These are phyloP conservation scores for Amphibolis antarctica DNA, from an alignment of 106 monocot species.

Conservation along the genomic window DNA sequence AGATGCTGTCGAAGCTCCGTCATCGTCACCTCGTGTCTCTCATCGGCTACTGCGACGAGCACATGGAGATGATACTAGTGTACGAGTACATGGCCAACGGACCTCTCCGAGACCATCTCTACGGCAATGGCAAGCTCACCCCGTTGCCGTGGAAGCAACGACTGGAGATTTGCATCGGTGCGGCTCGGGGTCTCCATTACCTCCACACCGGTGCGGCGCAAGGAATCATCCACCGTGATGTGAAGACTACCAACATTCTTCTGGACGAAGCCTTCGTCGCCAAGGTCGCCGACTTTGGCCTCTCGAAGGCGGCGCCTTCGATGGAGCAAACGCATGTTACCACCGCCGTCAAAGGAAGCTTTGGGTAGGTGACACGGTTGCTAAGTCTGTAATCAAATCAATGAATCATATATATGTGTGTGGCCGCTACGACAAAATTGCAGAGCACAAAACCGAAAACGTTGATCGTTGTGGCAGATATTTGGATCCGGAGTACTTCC, in stretches of 20 bases:
- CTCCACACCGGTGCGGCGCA: constrained; percentile 15
- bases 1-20: constrained; percentile 17
- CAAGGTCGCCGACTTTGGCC: constrained; percentile 8
- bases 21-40: constrained; percentile 16
- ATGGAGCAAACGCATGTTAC: too few relatives aligned
- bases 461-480: too few relatives aligned
- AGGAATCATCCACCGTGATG: constrained; percentile 18
- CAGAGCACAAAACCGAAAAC: too few relatives aligned
- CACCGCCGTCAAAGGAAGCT: constrained; percentile 18
- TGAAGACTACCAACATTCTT: constrained; percentile 18
- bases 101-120: constrained; percentile 10
- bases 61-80: constrained; percentile 16
- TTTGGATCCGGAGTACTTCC: constrained; percentile 15
- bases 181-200: constrained; percentile 12
- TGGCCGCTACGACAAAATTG: not conserved
- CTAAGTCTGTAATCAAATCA: too few relatives aligned
- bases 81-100: constrained; percentile 22
- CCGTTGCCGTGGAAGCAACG: constrained; percentile 12
- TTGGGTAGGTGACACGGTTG: too few relatives aligned
- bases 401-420: too few relatives aligned
- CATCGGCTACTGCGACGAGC: constrained; percentile 18
- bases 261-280: constrained; percentile 12
- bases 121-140: constrained; percentile 5
- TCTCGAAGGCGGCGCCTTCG: too few relatives aligned
- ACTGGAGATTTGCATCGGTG: constrained; percentile 16